phyloP scores from a whole-genome alignment of 1,284 basidiomycete genomes.

The Irpex lacteus region DNA sequence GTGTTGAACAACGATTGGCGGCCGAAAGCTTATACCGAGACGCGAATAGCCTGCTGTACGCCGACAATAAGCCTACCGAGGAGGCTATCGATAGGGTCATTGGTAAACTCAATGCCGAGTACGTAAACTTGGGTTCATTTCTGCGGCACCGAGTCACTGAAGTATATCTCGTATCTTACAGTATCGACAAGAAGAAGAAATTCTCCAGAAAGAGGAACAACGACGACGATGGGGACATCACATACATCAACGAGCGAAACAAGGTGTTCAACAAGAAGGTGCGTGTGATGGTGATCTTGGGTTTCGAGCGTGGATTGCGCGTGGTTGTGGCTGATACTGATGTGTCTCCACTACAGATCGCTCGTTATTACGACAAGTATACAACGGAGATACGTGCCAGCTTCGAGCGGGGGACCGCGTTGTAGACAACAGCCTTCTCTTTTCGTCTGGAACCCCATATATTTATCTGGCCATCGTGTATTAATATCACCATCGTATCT shows the following conservation, averaged over 20 bases:
- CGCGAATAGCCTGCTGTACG: conserved; percentile 88
- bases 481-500: neutral
- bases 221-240: conserved; percentile 93
- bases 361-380: conserved; percentile 97
- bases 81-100: conserved; percentile 94
- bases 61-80: conserved; percentile 91
- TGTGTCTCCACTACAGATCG: conserved; percentile 55
- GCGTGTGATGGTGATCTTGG: conserved; percentile 11
- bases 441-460: neutral
- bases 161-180: conserved; percentile 28
- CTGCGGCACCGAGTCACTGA: neutral
- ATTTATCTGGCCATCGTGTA: conserved; percentile 15
- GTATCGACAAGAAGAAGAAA: conserved; percentile 85
- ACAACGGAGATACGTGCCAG: conserved; percentile 93
- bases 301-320: neutral
- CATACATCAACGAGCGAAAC: conserved; percentile 99
- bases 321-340: neutral
- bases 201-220: conserved; percentile 86
- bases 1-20: conserved; percentile 63
- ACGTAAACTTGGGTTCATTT: conserved; percentile 34
- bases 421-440: conserved; percentile 40
- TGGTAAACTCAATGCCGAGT: conserved; percentile 92
- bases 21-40: conserved; percentile 85
- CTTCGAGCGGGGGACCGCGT: conserved; percentile 92
- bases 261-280: conserved; percentile 99